Base-by-base conservation (phyloP, 176 grass and related monocot species). In the Triticum dicoccoides region DNA sequence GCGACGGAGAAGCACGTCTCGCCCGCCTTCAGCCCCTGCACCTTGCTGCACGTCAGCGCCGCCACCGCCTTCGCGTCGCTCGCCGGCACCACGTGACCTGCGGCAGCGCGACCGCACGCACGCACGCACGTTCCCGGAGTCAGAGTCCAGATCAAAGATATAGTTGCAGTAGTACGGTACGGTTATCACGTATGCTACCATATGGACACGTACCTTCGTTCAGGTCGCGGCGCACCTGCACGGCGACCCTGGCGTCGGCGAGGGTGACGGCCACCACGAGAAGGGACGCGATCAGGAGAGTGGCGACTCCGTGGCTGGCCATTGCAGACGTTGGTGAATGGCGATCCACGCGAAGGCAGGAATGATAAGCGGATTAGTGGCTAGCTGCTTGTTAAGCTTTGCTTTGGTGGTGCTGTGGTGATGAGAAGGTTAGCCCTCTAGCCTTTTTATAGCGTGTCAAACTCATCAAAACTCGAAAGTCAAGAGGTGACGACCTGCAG, bases 1-100 rank as follows among this genome's bases (percentile, higher is more conserved):
- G 35, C 71, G 9, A 86, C 37, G 49, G 78, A 13, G 78, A 21
- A 61, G 83, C 88, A 89, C 0, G 83, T 85, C 27, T 89, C 83
- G 62, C 6, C 62, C 0, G 0, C 13, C 77, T 52, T 10, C 87
- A 84, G 65, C 65, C 38, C 81, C 65, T 32, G 65, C 81, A 84
- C 87, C 74, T 62, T 11, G 27, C 8, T 72, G 87, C 87, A 88
- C 27, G 12, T 52, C 81, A 84, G 81, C 73, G 13, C 9, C 64
- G 80, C 8, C 25, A 3, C 58, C 58, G 30, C 9, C 70, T 72
- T 23, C 18, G 6, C 78, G 1, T 38, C 41, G 20, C 0, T 6
- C 58, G 3, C 9, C 59, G 59, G 52, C 52, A 58, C 59, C 30
- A 17, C 15, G 78, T 59, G 11, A 49, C 1, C 86, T 88, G 86